A percentile compares a stretch with the other conserved stretches of the same genome.
Conservation (phyloP, 1,139 yeast species). For the Nakaseomyces bracarensis region DNA sequence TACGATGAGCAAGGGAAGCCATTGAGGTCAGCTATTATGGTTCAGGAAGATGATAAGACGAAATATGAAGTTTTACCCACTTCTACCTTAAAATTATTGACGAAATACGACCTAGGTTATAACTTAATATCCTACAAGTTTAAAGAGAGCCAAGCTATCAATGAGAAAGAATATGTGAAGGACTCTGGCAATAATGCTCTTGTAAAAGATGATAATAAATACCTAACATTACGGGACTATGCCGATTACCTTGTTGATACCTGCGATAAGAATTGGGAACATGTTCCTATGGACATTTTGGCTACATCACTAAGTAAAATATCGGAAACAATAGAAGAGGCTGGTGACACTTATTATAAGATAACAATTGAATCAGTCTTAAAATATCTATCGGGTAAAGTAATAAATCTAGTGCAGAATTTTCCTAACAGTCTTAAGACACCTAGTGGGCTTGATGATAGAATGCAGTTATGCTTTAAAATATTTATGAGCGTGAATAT, state of each 20-base stretch:
- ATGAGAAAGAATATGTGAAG: slow-evolving; percentile 27
- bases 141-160: slow-evolving; percentile 26
- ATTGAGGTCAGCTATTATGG: slow-evolving; percentile 33
- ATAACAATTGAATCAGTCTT: slow-evolving; percentile 35
- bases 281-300: slow-evolving; percentile 19
- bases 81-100: slow-evolving; percentile 37
- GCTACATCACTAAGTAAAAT: slow-evolving; percentile 31
- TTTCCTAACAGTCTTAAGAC: slow-evolving; percentile 31
- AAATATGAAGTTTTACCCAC: slow-evolving; percentile 28
- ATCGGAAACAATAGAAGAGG: slow-evolving; percentile 42
- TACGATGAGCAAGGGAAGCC: slow-evolving; percentile 30
- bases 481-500: slow-evolving; percentile 22
- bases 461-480: slow-evolving; percentile 16
- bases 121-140: slow-evolving; percentile 36
- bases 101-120: slow-evolving; percentile 37
- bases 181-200: slow-evolving; percentile 14
- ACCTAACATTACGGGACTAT: slow-evolving; percentile 32
- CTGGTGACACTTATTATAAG: slow-evolving; percentile 43
- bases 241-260: slow-evolving; percentile 28
- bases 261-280: slow-evolving; percentile 21
- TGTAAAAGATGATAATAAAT: slow-evolving; percentile 13
- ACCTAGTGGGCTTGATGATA: slow-evolving; percentile 19
- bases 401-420: slow-evolving; percentile 29
- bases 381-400: slow-evolving; percentile 33
- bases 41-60: slow-evolving; percentile 22